Evolutionary conservation across 495 filamentous ascomycete species (phyloP).

Genomic region (Letharia lupina): DNA sequence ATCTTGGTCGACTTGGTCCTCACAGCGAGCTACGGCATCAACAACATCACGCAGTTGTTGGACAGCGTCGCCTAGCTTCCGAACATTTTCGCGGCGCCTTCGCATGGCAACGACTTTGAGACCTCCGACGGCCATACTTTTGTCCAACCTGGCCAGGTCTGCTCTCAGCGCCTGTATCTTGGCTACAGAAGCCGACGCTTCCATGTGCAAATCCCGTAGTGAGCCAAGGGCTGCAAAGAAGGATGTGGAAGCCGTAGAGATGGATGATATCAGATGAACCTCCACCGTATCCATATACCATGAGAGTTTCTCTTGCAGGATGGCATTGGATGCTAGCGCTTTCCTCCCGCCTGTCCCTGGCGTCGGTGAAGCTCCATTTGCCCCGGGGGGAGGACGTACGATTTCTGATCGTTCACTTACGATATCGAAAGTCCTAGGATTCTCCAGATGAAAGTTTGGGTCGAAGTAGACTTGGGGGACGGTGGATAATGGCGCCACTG

Average conservation of each 20-base stretch:
- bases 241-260: constrained; percentile 86
- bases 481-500: constrained; percentile 77
- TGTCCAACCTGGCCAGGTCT: constrained; percentile 72
- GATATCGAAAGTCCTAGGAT: constrained; percentile 91
- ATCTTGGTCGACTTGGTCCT: constrained; percentile 70
- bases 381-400: constrained; percentile 53
- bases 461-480: constrained; percentile 94
- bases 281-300: constrained; percentile 99
- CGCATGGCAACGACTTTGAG: constrained; percentile 78
- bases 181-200: constrained; percentile 84
- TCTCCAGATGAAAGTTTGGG: constrained; percentile 89
- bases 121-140: constrained; percentile 79
- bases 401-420: constrained; percentile 95
- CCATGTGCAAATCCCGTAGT: constrained; percentile 78
- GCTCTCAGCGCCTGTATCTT: constrained; percentile 73
- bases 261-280: constrained; percentile 91
- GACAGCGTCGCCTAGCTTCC: constrained; percentile 71
- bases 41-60: constrained; percentile 74
- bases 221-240: constrained; percentile 96
- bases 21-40: constrained; percentile 64
- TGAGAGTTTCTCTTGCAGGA: constrained; percentile 96
- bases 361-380: constrained; percentile 54
- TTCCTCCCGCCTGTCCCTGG: constrained; percentile 56
- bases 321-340: constrained; percentile 90
- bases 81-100: constrained; percentile 73